Conservation (phyloP, 2,329 filamentous ascomycete species). For the Monilinia polystroma region DNA sequence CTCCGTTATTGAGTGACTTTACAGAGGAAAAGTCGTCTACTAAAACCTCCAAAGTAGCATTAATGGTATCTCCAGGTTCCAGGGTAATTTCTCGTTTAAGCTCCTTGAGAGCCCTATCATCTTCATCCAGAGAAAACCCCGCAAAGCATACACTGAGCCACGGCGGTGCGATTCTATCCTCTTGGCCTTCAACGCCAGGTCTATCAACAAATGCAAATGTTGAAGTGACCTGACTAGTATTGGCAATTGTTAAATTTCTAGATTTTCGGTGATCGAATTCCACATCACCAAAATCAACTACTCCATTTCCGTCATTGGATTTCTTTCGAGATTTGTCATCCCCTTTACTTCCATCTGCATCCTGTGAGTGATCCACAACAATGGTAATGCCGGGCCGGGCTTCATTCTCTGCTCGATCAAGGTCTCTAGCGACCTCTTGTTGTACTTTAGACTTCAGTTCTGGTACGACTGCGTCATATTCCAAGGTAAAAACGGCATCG, state of each 20-base stretch:
- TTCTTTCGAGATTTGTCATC: slow-evolving; percentile 25
- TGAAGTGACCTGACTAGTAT: slow-evolving; percentile 81
- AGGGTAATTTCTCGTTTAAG: slow-evolving; percentile 55
- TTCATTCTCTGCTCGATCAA: slow-evolving; percentile 92
- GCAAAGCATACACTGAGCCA: slow-evolving; percentile 75
- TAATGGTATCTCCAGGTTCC: slow-evolving; percentile 80
- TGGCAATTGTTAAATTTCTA: slow-evolving; percentile 78
- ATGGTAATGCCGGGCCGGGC: slow-evolving; percentile 78
- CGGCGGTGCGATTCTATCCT: slow-evolving; percentile 47
- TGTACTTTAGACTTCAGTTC: slow-evolving; percentile 81
- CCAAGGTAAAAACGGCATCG: slow-evolving; percentile 75
- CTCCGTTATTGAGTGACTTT: slow-evolving; percentile 68
- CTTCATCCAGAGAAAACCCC: slow-evolving; percentile 46
- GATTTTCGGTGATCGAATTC: slow-evolving; percentile 65
- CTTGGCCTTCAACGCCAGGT: slow-evolving; percentile 58
- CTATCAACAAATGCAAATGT: slow-evolving; percentile 78
- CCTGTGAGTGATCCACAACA: slow-evolving; percentile 65
- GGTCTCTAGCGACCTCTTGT: slow-evolving; percentile 79
- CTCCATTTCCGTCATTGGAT: slow-evolving; percentile 45
- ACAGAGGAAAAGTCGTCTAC: slow-evolving; percentile 65
- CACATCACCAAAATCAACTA: slow-evolving; percentile 77
- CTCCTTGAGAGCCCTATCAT: slow-evolving; percentile 27
- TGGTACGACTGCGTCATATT: slow-evolving; percentile 83
- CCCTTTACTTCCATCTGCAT: slow-evolving; percentile 36
- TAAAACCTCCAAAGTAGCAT: slow-evolving; percentile 65